Percentiles rank a stretch among this genome's conserved stretches.
Conservation (phyloP, 768 basidiomycete species). For the Termitomyces sp. region DNA sequence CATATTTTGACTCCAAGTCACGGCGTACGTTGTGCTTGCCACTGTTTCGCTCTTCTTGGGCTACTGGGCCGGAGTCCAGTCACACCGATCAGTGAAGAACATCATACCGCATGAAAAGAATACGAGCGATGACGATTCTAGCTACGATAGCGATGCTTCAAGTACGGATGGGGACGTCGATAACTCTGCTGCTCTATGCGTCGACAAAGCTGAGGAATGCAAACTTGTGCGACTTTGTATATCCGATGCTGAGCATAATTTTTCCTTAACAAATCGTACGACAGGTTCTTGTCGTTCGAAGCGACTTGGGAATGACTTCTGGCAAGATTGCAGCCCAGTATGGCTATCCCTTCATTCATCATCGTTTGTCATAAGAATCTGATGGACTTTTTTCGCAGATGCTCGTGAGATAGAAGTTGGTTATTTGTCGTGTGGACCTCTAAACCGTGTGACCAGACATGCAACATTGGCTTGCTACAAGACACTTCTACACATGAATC, state of each 20-base stretch:
- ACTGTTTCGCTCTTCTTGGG: constrained; percentile 34
- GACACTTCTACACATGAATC: constrained; percentile 60
- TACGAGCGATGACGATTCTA: not conserved
- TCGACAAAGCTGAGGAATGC: constrained; percentile 43
- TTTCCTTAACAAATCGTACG: not conserved
- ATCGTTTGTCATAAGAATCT: not conserved
- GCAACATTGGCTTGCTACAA: constrained; percentile 90
- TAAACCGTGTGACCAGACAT: constrained; percentile 42
- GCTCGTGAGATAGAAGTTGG: constrained; percentile 33
- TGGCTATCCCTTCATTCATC: constrained; percentile 18
- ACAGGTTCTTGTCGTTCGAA: constrained; percentile 56
- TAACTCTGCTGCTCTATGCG: constrained; percentile 14
- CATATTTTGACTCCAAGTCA: constrained; percentile 11
- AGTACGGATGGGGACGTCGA: constrained; percentile 17
- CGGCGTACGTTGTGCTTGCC: constrained; percentile 24
- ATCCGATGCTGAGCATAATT: not conserved
- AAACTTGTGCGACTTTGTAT: constrained; percentile 43
- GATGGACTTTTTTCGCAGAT: constrained; percentile 25
- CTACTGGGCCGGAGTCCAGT: constrained; percentile 32
- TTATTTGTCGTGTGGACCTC: not conserved
- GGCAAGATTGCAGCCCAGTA: constrained; percentile 85
- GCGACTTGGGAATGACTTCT: constrained; percentile 63
- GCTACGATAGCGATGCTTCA: constrained; percentile 12
- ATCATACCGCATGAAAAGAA: not conserved
- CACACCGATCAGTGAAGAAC: constrained; percentile 9